Evolutionary conservation across 176 grass and related monocot genomes (phyloP).

Genomic region (Otatea glauca): DNA sequence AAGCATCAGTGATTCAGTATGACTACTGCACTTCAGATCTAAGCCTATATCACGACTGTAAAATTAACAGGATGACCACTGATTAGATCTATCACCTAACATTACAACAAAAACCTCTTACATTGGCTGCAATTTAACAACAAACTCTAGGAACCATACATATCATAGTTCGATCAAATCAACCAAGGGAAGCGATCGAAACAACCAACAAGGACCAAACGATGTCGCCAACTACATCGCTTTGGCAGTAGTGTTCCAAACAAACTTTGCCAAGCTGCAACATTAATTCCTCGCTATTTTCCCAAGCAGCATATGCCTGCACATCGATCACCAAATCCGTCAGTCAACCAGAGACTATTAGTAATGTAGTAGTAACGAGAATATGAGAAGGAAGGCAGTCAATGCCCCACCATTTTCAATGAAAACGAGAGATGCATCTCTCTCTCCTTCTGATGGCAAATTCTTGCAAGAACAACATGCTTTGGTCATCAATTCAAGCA

Average conservation of each 20-base stretch:
- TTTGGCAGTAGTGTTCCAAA: no score
- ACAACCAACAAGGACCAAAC: no score
- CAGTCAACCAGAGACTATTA: slow-evolving; percentile 4
- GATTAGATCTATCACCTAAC: not conserved
- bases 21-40: not conserved
- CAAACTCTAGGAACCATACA: not conserved
- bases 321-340: not conserved
- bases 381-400: not conserved
- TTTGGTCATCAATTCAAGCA: not conserved
- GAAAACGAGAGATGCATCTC: not conserved
- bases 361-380: not conserved
- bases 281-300: slow-evolving; percentile 21
- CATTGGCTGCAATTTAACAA: not conserved
- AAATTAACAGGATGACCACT: not conserved
- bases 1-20: not conserved
- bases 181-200: no score
- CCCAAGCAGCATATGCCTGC: slow-evolving; percentile 1
- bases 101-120: not conserved
- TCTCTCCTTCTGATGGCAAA: not conserved
- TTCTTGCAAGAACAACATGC: not conserved
- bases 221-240: no score
- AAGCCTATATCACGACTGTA: not conserved
- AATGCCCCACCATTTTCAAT: not conserved
- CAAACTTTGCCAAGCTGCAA: not conserved
- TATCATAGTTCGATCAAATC: not conserved